Evolutionary conservation across 2,329 filamentous ascomycete genomes (phyloP), one percentile per base, ranked within the genome.

Genomic region (Bipolaris gigantea): DNA sequence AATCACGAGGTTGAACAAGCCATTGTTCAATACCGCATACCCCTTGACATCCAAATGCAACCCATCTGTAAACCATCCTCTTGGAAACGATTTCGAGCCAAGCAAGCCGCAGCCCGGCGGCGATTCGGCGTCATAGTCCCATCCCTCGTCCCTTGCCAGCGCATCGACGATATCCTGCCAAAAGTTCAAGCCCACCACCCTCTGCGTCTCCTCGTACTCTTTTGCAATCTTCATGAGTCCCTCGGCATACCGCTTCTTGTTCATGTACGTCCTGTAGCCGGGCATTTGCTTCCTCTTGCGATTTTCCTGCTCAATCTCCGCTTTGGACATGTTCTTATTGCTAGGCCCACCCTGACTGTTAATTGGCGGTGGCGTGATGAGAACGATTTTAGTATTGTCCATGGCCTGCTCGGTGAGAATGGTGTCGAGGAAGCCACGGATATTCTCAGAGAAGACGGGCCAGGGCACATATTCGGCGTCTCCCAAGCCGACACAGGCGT

Each of bases 281-380:
- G 49, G 53, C 2, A 52, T 55, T 33, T 62, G 35, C 34, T 57
- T 68, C 19, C 60, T 58, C 23, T 46, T 50, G 2, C 18, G 4
- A 4, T 57, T 59, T 4, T 38, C 30, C 2, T 55, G 48, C 23
- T 55, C 44, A 10, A 59, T 45, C 11, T 60, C 52, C 3, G 49
- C 43, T 2, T 41, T 41, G 10, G 39, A 38, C 13, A 44, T 48
- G 2, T n/a, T 39, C 1, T 32, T 30, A 10, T 4, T 30, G 27
- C 11, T 30, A 13, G 36, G 1, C 47, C 25, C 1, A 25, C n/a
- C 1, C 33, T 4, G 56, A 13, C 70, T 57, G 27, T 74, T 73
- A 38, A 75, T 67, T 1, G 74, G 75, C 2, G 73, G 74, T 6
- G 73, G 72, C 1, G 73, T 71, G 30, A 76, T 75, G 0, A 76